A percentile compares a stretch with the other conserved stretches of the same genome.
Conservation (phyloP, 495 filamentous ascomycete species). For the Hypoxylon trugodes region DNA sequence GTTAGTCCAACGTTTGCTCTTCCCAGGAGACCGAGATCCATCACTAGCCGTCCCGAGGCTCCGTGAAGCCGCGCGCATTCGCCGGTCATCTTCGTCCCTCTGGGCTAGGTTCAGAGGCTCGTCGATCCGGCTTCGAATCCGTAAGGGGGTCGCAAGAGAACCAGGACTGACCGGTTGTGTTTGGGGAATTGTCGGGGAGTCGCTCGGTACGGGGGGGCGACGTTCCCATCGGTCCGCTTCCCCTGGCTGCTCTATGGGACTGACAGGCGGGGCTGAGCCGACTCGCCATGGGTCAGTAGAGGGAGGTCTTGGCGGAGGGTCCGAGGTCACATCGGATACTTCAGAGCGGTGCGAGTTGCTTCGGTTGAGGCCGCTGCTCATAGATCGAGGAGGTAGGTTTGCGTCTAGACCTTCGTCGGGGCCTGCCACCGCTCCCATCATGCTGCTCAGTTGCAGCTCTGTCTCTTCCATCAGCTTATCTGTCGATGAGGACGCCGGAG, state of each 20-base stretch:
- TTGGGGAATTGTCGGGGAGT: conserved; percentile 45
- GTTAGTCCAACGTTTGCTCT: conserved; percentile 45
- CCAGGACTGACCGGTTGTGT: conserved; percentile 40
- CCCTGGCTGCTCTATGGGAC: conserved; percentile 35
- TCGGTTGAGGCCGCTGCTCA: conserved; percentile 37
- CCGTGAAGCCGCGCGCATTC: conserved; percentile 40
- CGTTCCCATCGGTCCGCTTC: conserved; percentile 40
- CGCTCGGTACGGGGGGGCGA: conserved; percentile 29
- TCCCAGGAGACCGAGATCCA: conserved; percentile 39
- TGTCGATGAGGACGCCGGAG: conserved; percentile 30
- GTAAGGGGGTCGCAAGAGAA: conserved; percentile 10
- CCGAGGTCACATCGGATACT: conserved; percentile 42
- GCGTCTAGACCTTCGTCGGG: conserved; percentile 40
- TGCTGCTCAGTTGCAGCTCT: conserved; percentile 34
- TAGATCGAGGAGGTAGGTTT: conserved; percentile 15
- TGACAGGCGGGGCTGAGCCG: conserved; percentile 36
- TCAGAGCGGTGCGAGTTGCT: conserved; percentile 38
- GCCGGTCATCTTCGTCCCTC: conserved; percentile 39
- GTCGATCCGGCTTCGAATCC: conserved; percentile 22
- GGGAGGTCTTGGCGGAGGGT: conserved; percentile 41
- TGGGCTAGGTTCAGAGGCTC: conserved; percentile 18
- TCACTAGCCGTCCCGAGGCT: conserved; percentile 40
- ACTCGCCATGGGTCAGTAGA: conserved; percentile 43
- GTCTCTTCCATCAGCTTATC: conserved; percentile 39
- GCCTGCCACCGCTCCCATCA: conserved; percentile 41